Evolutionary conservation across 2,329 filamentous ascomycete species (phyloP).

Genomic region (Xylariaceae sp.): DNA sequence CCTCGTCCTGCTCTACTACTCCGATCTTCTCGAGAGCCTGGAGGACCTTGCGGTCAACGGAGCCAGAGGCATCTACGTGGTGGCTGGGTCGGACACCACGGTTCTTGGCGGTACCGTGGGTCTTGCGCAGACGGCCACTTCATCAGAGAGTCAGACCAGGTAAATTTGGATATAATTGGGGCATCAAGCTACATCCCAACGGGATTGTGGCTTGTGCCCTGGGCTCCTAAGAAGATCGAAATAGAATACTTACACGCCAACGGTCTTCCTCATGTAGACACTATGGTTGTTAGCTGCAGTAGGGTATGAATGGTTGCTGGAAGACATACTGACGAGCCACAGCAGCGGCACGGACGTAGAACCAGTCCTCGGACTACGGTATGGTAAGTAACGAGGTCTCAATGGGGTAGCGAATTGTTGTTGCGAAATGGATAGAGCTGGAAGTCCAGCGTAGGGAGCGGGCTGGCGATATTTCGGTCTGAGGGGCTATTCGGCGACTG

Average conservation of each 20-base stretch:
- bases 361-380: conserved; percentile 94
- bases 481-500: conserved; percentile 1
- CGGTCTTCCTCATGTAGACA: conserved; percentile 99
- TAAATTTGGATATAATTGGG: conserved; percentile 54
- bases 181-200: conserved; percentile 41
- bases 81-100: conserved; percentile 85
- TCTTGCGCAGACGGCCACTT: conserved; percentile 84
- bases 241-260: conserved; percentile 62
- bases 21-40: conserved; percentile 99
- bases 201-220: conserved; percentile 53
- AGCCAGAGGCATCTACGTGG: conserved; percentile 93
- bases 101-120: conserved; percentile 96
- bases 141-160: conserved; percentile 42
- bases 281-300: conserved; percentile 53
- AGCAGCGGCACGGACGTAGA: conserved; percentile 82
- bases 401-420: neutral
- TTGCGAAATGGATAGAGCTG: neutral
- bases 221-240: neutral
- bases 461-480: neutral
- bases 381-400: conserved; percentile 1
- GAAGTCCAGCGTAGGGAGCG: neutral
- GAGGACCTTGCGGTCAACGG: conserved; percentile 95
- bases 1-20: conserved; percentile 95
- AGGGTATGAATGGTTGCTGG: neutral
- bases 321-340: conserved; percentile 54